phyloP scores from a whole-genome alignment of 1,139 yeast species.

The Yamadazyma diospyri region DNA sequence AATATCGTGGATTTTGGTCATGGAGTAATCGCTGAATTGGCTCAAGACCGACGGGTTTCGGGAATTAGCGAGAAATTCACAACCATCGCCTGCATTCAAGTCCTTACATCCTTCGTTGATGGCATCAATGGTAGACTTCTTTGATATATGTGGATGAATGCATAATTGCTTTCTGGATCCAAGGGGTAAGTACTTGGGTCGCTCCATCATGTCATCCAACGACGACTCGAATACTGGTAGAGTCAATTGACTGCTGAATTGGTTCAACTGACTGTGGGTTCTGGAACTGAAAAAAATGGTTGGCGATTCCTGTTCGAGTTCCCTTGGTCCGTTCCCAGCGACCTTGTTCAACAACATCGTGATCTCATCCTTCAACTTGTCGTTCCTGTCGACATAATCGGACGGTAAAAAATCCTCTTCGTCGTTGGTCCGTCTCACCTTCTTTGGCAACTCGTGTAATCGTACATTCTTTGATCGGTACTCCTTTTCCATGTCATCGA shows the following conservation, averaged over 20 bases:
- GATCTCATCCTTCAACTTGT: slow-evolving; percentile 42
- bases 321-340: background rate
- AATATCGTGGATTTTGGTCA: slow-evolving; percentile 70
- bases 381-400: slow-evolving; percentile 31
- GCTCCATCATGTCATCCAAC: slow-evolving; percentile 33
- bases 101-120: slow-evolving; percentile 85
- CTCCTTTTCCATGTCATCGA: slow-evolving; percentile 20
- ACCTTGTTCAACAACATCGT: slow-evolving; percentile 33
- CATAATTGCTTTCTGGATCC: slow-evolving; percentile 89
- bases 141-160: slow-evolving; percentile 60
- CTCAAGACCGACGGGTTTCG: slow-evolving; percentile 28
- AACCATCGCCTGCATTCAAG: slow-evolving; percentile 41
- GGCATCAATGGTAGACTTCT: slow-evolving; percentile 44
- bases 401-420: slow-evolving; percentile 35
- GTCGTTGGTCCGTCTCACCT: slow-evolving; percentile 7
- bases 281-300: slow-evolving; percentile 71
- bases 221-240: slow-evolving; percentile 67
- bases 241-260: slow-evolving; percentile 71
- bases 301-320: slow-evolving; percentile 32
- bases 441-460: slow-evolving; percentile 10
- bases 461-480: slow-evolving; percentile 13
- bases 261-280: slow-evolving; percentile 87
- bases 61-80: slow-evolving; percentile 49
- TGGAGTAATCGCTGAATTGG: slow-evolving; percentile 56
- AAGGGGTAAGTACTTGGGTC: slow-evolving; percentile 59